Evolutionary conservation across 306 rosid species (phyloP).

Genomic region (Prinsepia uniflora): DNA sequence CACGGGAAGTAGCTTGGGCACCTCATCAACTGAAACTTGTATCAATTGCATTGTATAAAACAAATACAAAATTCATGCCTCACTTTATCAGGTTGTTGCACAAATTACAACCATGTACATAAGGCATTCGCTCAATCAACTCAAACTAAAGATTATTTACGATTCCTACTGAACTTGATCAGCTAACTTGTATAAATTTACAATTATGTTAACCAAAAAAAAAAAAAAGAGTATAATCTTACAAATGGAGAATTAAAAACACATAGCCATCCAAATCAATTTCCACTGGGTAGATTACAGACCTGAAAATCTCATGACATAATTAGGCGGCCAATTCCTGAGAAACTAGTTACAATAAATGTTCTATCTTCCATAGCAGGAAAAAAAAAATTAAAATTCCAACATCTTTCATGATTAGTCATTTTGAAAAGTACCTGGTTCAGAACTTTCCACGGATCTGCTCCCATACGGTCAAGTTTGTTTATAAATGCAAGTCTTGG

Average conservation of each 20-base stretch:
- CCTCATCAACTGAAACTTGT: neutral
- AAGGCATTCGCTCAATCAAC: neutral
- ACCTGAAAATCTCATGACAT: neutral
- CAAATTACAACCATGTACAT: neutral
- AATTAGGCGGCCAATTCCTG: neutral
- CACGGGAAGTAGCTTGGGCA: too few relatives aligned
- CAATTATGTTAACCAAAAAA: neutral
- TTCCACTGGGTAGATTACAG: neutral
- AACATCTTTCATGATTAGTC: conserved; percentile 7
- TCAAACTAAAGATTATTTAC: neutral
- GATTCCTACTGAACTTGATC: neutral
- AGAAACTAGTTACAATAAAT: neutral
- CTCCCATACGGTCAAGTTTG: conserved; percentile 99
- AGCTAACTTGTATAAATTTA: neutral
- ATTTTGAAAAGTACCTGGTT: conserved; percentile 61
- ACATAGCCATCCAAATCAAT: neutral
- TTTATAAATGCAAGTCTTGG: conserved; percentile 94
- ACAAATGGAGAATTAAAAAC: neutral
- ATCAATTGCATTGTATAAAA: neutral
- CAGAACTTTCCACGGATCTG: conserved; percentile 97
- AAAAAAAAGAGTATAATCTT: neutral
- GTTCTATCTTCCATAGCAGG: neutral
- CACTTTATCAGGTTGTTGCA: neutral
- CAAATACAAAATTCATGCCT: neutral
- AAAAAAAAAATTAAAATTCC: neutral